These are phyloP conservation scores for Arctium lappa DNA, from an alignment of 129 eudicot genomes.

Conservation along the genomic window DNA sequence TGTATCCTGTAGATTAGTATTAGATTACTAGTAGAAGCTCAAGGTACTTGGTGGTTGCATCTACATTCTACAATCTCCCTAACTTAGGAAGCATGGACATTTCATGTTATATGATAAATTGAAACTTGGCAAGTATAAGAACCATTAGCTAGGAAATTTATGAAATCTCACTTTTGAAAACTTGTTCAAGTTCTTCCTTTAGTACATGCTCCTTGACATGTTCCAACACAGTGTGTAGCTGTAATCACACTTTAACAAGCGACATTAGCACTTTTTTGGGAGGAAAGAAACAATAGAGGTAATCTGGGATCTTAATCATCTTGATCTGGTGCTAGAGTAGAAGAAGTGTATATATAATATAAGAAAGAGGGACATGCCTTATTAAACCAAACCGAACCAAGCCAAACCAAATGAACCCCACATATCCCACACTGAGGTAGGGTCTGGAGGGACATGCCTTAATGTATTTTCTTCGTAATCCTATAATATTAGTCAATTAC, in stretches of 20 bases:
- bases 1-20: not conserved
- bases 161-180: conserved; percentile 11
- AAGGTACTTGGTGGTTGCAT: not conserved
- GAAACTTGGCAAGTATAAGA: not conserved
- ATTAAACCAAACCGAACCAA: not conserved
- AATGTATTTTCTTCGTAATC: not conserved
- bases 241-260: not conserved
- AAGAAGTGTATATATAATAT: not conserved
- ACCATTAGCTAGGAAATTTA: not conserved
- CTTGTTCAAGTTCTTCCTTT: not conserved
- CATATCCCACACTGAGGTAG: not conserved
- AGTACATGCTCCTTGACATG: not conserved
- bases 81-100: not conserved
- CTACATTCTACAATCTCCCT: not conserved
- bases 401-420: not conserved
- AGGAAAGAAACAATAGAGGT: not conserved
- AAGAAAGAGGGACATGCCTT: not conserved
- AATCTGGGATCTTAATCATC: not conserved
- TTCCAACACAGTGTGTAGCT: not conserved
- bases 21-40: not conserved
- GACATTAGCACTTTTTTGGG: not conserved
- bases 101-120: not conserved
- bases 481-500: not conserved
- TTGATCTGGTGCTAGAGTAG: conserved; percentile 1
- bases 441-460: not conserved